Base-by-base conservation (phyloP, 805 yeast species). In the Cyberlindnera bimundalis region DNA sequence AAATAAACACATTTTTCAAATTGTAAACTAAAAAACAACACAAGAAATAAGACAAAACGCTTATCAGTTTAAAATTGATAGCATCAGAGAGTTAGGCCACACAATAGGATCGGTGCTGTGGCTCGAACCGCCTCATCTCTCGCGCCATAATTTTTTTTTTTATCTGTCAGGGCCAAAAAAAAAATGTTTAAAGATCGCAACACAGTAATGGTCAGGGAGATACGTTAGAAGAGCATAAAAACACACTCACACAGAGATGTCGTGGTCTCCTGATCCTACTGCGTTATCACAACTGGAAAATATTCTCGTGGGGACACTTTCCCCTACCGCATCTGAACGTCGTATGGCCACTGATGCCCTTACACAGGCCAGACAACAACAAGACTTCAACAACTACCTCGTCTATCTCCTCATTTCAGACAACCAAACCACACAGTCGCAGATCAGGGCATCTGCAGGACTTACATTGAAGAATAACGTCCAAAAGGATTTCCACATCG, bases 391-490 rank as follows among this genome's bases (percentile, higher is more conserved):
- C 52, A 86, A 86, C 60, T 91, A 91, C 61, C 67, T 91, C 21
- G 71, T 86, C 27, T 78, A 76, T 53, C 73, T 90, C 33, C 68
- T 93, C 29, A 76, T 85, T 15, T 24, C 43, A 3, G 81, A 80
- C 32, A 66, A 70, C 15, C 58, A 59, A 10, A 65, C 73, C 9
- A 52, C 65, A 20, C 64, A 66, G n/a, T 62, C 78, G 0, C 79
- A 78, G 30, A 71, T 80, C 9, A 73, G 96, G 38, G 96, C 96
- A 1, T 81, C 95, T 0, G 91, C 97, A 1, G 99, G 98, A 9
- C 64, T 90, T 45, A 70, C 81, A 55, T 72, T 93, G 61, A 91
- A 93, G 59, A 91, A 90, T 62, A 76, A 76, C 46, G 65, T 89
- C n/a, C 53, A 76, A 28, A 69, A 64, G 43, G 58, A 64, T 26